These are phyloP conservation scores for Exophiala mesophila DNA, from an alignment of 2,329 filamentous ascomycete genomes.

Conservation along the genomic window DNA sequence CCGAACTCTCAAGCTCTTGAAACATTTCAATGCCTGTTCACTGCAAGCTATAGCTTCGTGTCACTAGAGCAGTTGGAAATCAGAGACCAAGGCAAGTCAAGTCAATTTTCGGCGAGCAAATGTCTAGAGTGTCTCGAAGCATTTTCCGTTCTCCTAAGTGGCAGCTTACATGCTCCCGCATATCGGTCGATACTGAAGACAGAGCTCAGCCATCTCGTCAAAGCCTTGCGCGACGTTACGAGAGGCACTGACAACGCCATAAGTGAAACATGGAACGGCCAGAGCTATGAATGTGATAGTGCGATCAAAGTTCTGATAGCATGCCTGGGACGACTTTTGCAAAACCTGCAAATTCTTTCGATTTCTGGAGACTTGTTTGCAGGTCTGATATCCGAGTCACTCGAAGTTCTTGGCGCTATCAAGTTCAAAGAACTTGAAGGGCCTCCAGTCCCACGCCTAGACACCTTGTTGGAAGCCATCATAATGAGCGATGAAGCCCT, in stretches of 20 bases:
- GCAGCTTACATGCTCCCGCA: not conserved
- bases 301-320: constrained; percentile 8
- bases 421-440: no score
- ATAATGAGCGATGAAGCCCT: constrained; percentile 7
- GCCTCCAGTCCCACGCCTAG: not conserved
- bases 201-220: constrained; percentile 9
- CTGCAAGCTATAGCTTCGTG: constrained; percentile 5
- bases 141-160: constrained; percentile 12
- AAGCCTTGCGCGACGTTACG: constrained; percentile 1
- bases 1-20: not conserved
- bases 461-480: constrained; percentile 2
- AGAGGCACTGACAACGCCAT: not conserved
- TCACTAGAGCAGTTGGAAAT: constrained; percentile 5
- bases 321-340: constrained; percentile 16
- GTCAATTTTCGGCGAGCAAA: not conserved
- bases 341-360: constrained; percentile 7
- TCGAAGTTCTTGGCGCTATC: not conserved
- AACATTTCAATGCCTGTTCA: constrained; percentile 2
- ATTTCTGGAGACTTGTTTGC: constrained; percentile 5
- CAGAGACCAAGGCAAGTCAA: not conserved
- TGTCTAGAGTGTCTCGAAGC: constrained; percentile 17
- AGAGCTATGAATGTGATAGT: constrained; percentile 3
- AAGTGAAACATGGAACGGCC: constrained; percentile 12
- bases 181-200: constrained; percentile 4
- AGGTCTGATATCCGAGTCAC: constrained; percentile 2